Evolutionary conservation across 257 asterid species (phyloP), one percentile per base, ranked within the genome.

Genomic region (Solanum virginianum): DNA sequence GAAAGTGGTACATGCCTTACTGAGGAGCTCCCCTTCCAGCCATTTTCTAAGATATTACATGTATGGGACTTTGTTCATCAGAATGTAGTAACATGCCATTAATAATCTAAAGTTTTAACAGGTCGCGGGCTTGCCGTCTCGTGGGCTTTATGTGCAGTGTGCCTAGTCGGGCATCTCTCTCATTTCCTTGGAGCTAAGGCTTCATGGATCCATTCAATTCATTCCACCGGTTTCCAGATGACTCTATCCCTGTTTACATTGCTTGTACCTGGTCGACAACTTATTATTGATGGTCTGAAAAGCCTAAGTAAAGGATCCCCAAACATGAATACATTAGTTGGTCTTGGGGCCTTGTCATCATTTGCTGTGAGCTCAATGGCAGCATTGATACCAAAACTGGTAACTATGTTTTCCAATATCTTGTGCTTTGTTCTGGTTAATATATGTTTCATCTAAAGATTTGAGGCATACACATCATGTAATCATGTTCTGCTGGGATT

Each of bases 341-440:
- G 99, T 86, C 98, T 97, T 88, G 99, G 99, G 89, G 99, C 98
- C 86, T 79, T 97, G 86, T 97, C 99, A 87, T 97, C 99, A 69
- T 95, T 97, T 93, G 90, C 96, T 85, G 99, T 97, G 90, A 97
- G 99, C 90, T 93, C 98, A 70, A 51, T 97, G 88, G 99, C 99
- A 87, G 96, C 98, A 79, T 87, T 94, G 45, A 66, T 94, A 82
- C 99, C 99, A 41, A 95, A 94, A 88, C 93, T 97, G 98, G 99
- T 97, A 93, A 89, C 63, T 80, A 82, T 57, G n/a, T 83, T 56
- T 36, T 69, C 80, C 53, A 75, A 54, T 69, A 72, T 83, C 70
- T 22, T 83, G 45, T 79, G 54, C 29, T 79, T 79, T 29, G 83
- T 79, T 53, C 45, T 53, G 83, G 26, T 79, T 65, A 29, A 29